Percentiles rank a stretch among this genome's conserved stretches.
phyloP scores from a whole-genome alignment of 805 yeast genomes.

The Pichia cabralensis region DNA sequence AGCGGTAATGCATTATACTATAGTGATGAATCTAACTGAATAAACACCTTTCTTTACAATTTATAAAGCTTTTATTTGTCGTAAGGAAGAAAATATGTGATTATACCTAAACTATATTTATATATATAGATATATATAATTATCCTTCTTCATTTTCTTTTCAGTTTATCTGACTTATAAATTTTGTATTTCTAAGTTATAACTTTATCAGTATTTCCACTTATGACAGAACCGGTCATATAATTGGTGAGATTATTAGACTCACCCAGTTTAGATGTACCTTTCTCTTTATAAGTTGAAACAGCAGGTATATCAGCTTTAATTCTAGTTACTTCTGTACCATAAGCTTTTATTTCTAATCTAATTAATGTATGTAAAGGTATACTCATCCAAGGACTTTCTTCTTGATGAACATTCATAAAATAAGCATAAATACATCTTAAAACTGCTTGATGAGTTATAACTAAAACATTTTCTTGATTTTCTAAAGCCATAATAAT shows the following conservation, averaged over 20 bases:
- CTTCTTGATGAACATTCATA: conserved; percentile 97
- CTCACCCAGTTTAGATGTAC: conserved; percentile 62
- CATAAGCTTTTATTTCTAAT: conserved; percentile 91
- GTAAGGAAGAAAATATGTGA: too few species aligned
- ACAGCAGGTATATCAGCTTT: conserved; percentile 98
- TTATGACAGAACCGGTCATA: conserved; percentile 43
- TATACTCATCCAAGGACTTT: conserved; percentile 98
- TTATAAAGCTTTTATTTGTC: too few species aligned
- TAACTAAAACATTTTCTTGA: conserved; percentile 89
- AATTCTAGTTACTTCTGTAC: conserved; percentile 77
- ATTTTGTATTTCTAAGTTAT: too few species aligned
- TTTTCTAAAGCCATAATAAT: conserved; percentile 97
- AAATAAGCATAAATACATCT: conserved; percentile 96
- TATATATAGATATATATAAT: too few species aligned
- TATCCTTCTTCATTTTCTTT: too few species aligned
- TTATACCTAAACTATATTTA: too few species aligned
- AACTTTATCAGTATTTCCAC: conserved; percentile 14
- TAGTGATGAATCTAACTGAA: not conserved
- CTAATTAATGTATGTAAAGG: conserved; percentile 93
- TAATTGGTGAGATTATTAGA: conserved; percentile 27
- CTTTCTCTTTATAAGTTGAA: conserved; percentile 90
- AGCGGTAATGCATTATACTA: not conserved
- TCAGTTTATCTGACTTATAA: too few species aligned
- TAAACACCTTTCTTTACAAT: too few species aligned
- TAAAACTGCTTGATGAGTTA: conserved; percentile 95